Conservation (phyloP, 192 early-diverging fungal genomes). For the Gryganskiella cystojenkinii region DNA sequence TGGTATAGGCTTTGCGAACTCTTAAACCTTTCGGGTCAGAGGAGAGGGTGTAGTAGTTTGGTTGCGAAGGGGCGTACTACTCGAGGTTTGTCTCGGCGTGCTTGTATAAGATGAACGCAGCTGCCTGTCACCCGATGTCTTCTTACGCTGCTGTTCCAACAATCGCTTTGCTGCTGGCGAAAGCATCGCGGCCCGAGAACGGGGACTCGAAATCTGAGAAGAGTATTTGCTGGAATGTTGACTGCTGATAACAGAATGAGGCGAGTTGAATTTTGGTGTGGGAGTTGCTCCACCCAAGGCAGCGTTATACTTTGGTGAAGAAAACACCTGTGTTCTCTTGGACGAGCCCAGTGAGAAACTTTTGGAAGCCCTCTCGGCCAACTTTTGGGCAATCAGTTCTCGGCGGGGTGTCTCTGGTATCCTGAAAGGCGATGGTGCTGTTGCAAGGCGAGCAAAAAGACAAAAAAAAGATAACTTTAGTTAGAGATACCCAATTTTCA, state of each 20-base stretch:
- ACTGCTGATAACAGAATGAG: background rate
- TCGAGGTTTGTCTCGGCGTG: background rate
- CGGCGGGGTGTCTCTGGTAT: slow-evolving; percentile 72
- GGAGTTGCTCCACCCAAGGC: slow-evolving; percentile 31
- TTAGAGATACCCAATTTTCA: too few species aligned
- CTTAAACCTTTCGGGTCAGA: background rate
- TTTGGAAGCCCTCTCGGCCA: slow-evolving; percentile 72
- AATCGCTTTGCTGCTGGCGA: slow-evolving; percentile 53
- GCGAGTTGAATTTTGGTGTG: slow-evolving; percentile 32
- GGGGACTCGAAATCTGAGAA: slow-evolving; percentile 31
- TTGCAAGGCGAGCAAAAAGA: background rate
- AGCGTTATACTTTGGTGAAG: slow-evolving; percentile 24
- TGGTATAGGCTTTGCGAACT: too few species aligned
- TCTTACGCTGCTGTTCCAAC: slow-evolving; percentile 26
- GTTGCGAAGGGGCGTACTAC: background rate
- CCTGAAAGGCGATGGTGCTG: slow-evolving; percentile 57
- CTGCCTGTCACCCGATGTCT: slow-evolving; percentile 29
- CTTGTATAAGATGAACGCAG: slow-evolving; percentile 47
- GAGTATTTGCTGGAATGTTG: background rate
- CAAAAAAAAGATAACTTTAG: too few species aligned
- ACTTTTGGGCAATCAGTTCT: slow-evolving; percentile 68
- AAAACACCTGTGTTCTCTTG: slow-evolving; percentile 36
- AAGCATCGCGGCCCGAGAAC: slow-evolving; percentile 38
- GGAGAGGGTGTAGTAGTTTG: slow-evolving; percentile 32
- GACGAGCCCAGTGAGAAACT: slow-evolving; percentile 51